Percentiles rank a stretch among this genome's conserved stretches.
Evolutionary conservation across 352 stramenopile species (phyloP).

Genomic region (Phytopythium sindhum): DNA sequence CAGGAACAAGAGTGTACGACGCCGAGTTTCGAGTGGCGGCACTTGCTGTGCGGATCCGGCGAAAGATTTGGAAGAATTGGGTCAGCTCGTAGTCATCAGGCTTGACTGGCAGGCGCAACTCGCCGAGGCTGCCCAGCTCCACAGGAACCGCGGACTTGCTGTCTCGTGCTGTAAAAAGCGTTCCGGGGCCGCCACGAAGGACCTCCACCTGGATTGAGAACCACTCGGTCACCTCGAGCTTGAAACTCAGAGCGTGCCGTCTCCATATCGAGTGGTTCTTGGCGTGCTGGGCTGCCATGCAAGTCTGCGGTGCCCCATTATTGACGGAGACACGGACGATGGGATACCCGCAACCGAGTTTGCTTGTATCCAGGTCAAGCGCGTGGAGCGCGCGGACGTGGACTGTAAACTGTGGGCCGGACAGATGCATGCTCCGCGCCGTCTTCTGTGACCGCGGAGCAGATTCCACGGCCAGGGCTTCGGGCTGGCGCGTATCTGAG

Average conservation of each 20-base stretch:
- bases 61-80: slow-evolving; percentile 29
- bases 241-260: slow-evolving; percentile 18
- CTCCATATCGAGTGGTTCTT: slow-evolving; percentile 36
- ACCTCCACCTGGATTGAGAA: slow-evolving; percentile 7
- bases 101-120: slow-evolving; percentile 19
- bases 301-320: slow-evolving; percentile 9
- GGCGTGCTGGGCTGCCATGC: slow-evolving; percentile 20
- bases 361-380: not conserved
- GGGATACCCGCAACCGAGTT: not conserved
- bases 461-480: too few relatives aligned
- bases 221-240: not conserved
- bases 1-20: slow-evolving; percentile 9
- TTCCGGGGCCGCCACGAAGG: not conserved
- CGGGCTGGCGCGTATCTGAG: not conserved
- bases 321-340: slow-evolving; percentile 6
- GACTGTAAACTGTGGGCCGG: not conserved
- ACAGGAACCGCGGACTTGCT: not conserved
- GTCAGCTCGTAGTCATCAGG: slow-evolving; percentile 21
- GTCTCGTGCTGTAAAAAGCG: not conserved
- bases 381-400: not conserved
- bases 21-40: slow-evolving; percentile 3
- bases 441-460: not conserved
- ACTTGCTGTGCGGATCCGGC: slow-evolving; percentile 3
- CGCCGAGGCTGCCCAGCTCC: slow-evolving; percentile 24
- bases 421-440: not conserved